Evolutionary conservation across 371 early-diverging fungal species (phyloP), one percentile per base, ranked within the genome.

Genomic region (Amoeboaphelidium occidentale): DNA sequence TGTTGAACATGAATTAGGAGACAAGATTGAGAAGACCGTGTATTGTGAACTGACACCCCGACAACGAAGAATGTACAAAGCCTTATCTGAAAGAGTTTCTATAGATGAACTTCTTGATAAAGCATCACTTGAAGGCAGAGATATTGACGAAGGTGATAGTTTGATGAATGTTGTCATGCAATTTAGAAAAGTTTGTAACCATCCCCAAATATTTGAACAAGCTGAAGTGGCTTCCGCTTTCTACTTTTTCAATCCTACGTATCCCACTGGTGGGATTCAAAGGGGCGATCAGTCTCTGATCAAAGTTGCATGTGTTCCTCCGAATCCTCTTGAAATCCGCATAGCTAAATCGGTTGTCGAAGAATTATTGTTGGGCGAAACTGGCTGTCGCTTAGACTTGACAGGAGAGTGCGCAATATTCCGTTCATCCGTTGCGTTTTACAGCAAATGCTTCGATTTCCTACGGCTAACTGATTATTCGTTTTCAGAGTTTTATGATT

Each of bases 131-230:
- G 63, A 66, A 20, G 32, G 21, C 23, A 28, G 25, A 39, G 75
- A 73, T 27, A 58, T 56, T 41, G 27, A 54, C 3, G 55, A 61
- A 41, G 67, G 72, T 53, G 84, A 81, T 49, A 79, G 75, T 56
- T 64, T 88, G 58, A 86, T 86, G 80, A 89, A 97, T 62, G 57
- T 92, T 42, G 78, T 97, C 17, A 92, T 97, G 90, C 96, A 97
- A 61, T 79, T 96, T 63, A 79, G 96, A 61, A 98, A 98, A 63
- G 84, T 94, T 27, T 88, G 90, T 65, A 94, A 94, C 57, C 97
- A 97, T 62, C 97, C 97, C 0, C 92, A 98, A 59, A 63, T 98
- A 25, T 97, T 98, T 73, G 89, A 93, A 58, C 79, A 90, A 32
- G 44, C 55, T 17, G 60, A 63, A n/a, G 80, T 84, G 2, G 61